Percentiles rank a stretch among this genome's conserved stretches.
phyloP scores from a whole-genome alignment of 2,329 filamentous ascomycete species.

The Plenodomus biglobosus region DNA sequence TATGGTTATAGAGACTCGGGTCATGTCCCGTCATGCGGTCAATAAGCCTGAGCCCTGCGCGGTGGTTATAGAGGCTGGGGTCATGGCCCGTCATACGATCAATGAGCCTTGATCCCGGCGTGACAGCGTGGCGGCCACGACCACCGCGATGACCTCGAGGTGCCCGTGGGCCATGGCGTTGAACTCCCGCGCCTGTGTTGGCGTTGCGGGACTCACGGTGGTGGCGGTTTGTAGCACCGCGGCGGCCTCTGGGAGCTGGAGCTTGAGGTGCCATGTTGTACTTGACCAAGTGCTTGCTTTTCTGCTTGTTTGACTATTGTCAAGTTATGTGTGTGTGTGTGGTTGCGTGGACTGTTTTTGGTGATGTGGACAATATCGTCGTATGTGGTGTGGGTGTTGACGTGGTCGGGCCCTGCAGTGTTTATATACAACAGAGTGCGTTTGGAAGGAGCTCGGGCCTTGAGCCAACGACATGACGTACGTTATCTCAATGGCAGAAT shows the following conservation, averaged over 20 bases:
- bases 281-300: not conserved
- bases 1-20: too few relatives aligned
- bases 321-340: too few relatives aligned
- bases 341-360: not conserved
- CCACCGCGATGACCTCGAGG: too few relatives aligned
- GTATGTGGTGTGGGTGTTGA: not conserved
- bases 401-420: not conserved
- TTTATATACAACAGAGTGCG: slow-evolving; percentile 4
- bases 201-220: not conserved
- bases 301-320: not conserved
- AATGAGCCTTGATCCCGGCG: too few relatives aligned
- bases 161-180: not conserved
- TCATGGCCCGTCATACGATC: too few relatives aligned
- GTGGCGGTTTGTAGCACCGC: not conserved
- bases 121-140: too few relatives aligned
- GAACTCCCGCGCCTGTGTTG: slow-evolving; percentile 8
- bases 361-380: slow-evolving; percentile 1
- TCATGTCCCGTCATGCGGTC: too few relatives aligned
- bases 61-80: too few relatives aligned
- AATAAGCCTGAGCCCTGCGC: too few relatives aligned
- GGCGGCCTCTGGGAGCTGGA: not conserved
- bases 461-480: not conserved
- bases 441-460: slow-evolving; percentile 1
- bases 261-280: not conserved
- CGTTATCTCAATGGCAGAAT: not conserved